phyloP scores from a whole-genome alignment of 768 basidiomycete species.

The Pulveroboletus sp. region DNA sequence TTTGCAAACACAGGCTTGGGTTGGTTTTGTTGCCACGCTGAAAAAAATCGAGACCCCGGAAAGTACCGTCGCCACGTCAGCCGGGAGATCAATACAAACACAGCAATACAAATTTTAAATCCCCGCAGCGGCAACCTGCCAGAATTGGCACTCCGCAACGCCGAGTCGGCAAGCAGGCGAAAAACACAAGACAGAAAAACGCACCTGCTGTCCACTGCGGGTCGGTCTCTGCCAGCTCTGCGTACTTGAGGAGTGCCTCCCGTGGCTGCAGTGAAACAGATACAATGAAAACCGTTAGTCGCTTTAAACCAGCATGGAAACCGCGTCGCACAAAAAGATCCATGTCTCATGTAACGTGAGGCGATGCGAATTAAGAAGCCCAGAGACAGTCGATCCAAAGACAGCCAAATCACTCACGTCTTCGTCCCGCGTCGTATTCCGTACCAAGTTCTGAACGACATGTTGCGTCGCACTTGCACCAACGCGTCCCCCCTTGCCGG shows the following conservation, averaged over 20 bases:
- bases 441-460: slow-evolving; percentile 91
- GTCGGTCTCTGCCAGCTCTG: slow-evolving; percentile 69
- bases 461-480: slow-evolving; percentile 98
- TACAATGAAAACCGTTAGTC: slow-evolving; percentile 20
- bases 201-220: slow-evolving; percentile 84
- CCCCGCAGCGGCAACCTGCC: slow-evolving; percentile 31
- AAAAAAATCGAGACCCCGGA: slow-evolving; percentile 35
- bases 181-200: slow-evolving; percentile 36
- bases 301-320: slow-evolving; percentile 24
- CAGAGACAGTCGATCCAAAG: slow-evolving; percentile 5
- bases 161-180: slow-evolving; percentile 3
- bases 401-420: slow-evolving; percentile 70
- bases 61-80: slow-evolving; percentile 64
- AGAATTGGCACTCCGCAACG: slow-evolving; percentile 30
- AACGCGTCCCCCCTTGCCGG: slow-evolving; percentile 90
- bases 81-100: slow-evolving; percentile 33
- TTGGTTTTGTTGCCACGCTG: slow-evolving; percentile 87
- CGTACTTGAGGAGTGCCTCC: slow-evolving; percentile 94
- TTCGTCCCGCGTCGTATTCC: slow-evolving; percentile 87
- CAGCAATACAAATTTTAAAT: slow-evolving; percentile 27
- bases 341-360: slow-evolving; percentile 14
- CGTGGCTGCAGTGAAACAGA: slow-evolving; percentile 65
- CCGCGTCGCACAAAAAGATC: slow-evolving; percentile 19
- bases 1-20: slow-evolving; percentile 83
- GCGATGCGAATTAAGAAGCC: slow-evolving; percentile 7